Base-by-base conservation (phyloP, 2,329 filamentous ascomycete species). In the Apiospora aurea region DNA sequence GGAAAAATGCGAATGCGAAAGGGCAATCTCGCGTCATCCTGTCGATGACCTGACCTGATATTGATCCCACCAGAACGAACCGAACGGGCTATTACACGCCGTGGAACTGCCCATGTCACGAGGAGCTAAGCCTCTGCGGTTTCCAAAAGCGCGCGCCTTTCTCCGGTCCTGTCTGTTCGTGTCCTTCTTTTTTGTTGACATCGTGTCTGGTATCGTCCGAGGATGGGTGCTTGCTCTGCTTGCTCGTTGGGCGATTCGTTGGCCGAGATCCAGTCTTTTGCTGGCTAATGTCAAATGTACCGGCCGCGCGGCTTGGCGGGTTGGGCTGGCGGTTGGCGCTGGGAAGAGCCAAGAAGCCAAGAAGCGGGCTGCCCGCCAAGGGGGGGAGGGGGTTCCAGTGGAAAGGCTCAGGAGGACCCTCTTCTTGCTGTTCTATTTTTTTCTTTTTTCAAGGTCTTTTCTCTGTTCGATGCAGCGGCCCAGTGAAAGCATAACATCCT, bases 111-210 rank as follows among this genome's bases (percentile, higher is more conserved):
- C 53, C 53, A 64, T 38, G 57, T 38, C 53, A 64, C 57, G 29
- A 38, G 34, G 57, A 34, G 26, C 69, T 69, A 66, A 66, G 71
- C 71, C 64, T 61, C 71, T 14, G 38, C 16, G 29, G 64, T 72
- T 71, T 72, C 71, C 49, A 71, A 69, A 71, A 43, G 71, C 71
- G 71, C 71, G 71, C 71, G 71, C 69, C 69, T 41, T 69, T 49
- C 51, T 64, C 61, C 47, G 61, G 38, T 67, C 46, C 43, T 21
- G 18, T 29, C 16, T 38, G 8, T 21, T 61, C 26, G 14, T 18
- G 53, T n/a, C 29, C 26, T 29, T 38, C 14, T 2, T 10, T 11
- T 21, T 38, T n/a, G 18, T n/a, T 38, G 57, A 18, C 57, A 38
- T 64, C 57, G 67, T 24, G 13, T 64, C 34, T 64, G 29, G 67